Percentiles rank a stretch among this genome's conserved stretches.
These are phyloP conservation scores for Benincasa hispida DNA, from an alignment of 306 rosid species.

Conservation along the genomic window DNA sequence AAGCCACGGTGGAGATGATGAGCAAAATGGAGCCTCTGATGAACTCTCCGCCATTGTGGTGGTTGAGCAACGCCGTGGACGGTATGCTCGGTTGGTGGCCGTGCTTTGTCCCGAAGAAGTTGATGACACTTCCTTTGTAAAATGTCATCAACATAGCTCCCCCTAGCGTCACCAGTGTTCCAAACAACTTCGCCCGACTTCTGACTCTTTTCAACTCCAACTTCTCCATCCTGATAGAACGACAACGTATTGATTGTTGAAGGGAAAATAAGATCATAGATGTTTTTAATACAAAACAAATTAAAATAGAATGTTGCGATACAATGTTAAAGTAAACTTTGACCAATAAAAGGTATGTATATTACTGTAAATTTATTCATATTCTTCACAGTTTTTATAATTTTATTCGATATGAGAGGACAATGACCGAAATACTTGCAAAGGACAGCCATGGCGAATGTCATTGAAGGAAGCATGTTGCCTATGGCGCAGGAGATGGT, in stretches of 20 bases:
- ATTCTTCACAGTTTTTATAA: neutral
- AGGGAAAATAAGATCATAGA: neutral
- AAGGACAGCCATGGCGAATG: slow-evolving; percentile 72
- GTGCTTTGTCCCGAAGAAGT: slow-evolving; percentile 34
- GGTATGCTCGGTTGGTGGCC: slow-evolving; percentile 28
- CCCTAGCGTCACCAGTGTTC: slow-evolving; percentile 57
- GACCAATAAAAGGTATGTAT: neutral
- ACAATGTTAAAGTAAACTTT: neutral
- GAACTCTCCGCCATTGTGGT: slow-evolving; percentile 38
- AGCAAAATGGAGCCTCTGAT: slow-evolving; percentile 71
- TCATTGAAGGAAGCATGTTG: slow-evolving; percentile 87
- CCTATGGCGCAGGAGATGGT: slow-evolving; percentile 79
- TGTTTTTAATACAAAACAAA: neutral
- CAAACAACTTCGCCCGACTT: slow-evolving; percentile 62
- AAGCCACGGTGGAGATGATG: slow-evolving; percentile 57
- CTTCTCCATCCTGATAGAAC: slow-evolving; percentile 55
- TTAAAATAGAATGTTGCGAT: neutral
- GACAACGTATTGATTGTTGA: too few species aligned
- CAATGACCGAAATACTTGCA: slow-evolving; percentile 34
- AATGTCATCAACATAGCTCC: slow-evolving; percentile 96
- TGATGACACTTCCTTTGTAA: slow-evolving; percentile 69
- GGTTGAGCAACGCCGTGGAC: slow-evolving; percentile 4
- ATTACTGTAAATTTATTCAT: neutral
- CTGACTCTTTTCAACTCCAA: slow-evolving; percentile 40
- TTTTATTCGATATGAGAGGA: neutral